Base-by-base conservation (phyloP, 116 monocot species). In the Trichopus zeylanicus region DNA sequence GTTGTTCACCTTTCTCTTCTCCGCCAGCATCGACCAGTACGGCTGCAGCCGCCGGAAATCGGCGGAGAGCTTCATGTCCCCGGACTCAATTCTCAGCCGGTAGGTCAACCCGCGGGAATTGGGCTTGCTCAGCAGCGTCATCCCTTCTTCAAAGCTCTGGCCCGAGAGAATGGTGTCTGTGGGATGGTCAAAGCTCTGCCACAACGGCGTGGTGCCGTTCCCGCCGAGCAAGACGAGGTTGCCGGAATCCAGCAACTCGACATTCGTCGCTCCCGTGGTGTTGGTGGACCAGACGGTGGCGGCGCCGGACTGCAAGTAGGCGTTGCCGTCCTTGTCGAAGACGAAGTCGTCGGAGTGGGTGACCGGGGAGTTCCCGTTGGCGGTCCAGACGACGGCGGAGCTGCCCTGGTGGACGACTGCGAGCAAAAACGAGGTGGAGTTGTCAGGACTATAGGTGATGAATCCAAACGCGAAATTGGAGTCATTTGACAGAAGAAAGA, bases 21-120 rank as follows among this genome's bases (percentile, higher is more conserved):
- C 87, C 51, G 33, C 29, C 49, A 52, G 65, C 56, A 81, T 55
- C 8, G 84, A 81, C 92, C 92, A 63, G 19, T 76, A 76, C 0
- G 69, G 55, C 55, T 76, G 76, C 28, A 53, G 76, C 21, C 28
- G 25, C 5, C 25, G 53, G 60, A 56, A 76, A 5, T 47, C 53
- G 10, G 61, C 76, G 11, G 13, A 16, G 22, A 76, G 65, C 51
- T 5, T 46, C 57, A 76, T 38, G 22, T 70, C 70, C 3, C 70
- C 76, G 22, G 35, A 39, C 8, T 31, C 31, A 15, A 76, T 61
- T 23, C 42, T 38, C 25, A 76, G 65, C 1, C 29, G 33, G 26
- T 55, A 65, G 11, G 0, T 58, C 33, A 68, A 19, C 33, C 48
- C 48, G 25, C 19, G 4, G 1, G 3, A 46, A 23, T 31, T 38